Percentiles rank a stretch among this genome's conserved stretches.
Evolutionary conservation across 106 monocot species (phyloP).

Genomic region (Xerophyta viscosa): DNA sequence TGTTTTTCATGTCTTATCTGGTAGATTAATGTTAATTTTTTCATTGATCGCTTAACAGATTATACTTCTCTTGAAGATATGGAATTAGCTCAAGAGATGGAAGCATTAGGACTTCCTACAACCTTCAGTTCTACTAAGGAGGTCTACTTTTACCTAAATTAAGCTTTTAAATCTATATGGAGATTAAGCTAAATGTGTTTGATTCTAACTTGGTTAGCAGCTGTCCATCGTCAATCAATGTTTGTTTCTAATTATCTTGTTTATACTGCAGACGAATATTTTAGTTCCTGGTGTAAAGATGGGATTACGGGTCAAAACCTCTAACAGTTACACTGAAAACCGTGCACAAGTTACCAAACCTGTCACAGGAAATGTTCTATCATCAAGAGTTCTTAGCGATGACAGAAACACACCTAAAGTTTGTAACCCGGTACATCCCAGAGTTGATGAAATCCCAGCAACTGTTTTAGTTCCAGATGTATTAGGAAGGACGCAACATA

Average conservation of each 20-base stretch:
- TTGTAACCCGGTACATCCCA: background rate
- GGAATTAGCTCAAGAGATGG: slow-evolving; percentile 52
- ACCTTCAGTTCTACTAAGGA: slow-evolving; percentile 58
- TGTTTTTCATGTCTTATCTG: too few species aligned
- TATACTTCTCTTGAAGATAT: slow-evolving; percentile 32
- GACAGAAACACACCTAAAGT: slow-evolving; percentile 6
- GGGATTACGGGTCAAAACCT: slow-evolving; percentile 12
- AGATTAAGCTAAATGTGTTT: background rate
- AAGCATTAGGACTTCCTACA: slow-evolving; percentile 69
- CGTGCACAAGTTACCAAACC: too few species aligned
- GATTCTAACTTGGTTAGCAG: background rate
- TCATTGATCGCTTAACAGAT: slow-evolving; percentile 16
- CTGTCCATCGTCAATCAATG: too few species aligned
- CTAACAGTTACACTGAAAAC: too few species aligned
- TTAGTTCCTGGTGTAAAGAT: slow-evolving; percentile 22
- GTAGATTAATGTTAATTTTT: too few species aligned
- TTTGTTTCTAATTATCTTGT: background rate
- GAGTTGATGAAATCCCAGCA: too few species aligned
- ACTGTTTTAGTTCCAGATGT: too few species aligned
- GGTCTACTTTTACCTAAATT: slow-evolving; percentile 16
- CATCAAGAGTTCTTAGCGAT: slow-evolving; percentile 22
- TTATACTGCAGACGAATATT: slow-evolving; percentile 21
- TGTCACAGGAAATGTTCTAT: slow-evolving; percentile 11
- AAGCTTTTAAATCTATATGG: background rate
- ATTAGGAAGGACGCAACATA: too few species aligned